Evolutionary conservation across 352 stramenopile species (phyloP).

Genomic region (Globisporangium camurandrum): DNA sequence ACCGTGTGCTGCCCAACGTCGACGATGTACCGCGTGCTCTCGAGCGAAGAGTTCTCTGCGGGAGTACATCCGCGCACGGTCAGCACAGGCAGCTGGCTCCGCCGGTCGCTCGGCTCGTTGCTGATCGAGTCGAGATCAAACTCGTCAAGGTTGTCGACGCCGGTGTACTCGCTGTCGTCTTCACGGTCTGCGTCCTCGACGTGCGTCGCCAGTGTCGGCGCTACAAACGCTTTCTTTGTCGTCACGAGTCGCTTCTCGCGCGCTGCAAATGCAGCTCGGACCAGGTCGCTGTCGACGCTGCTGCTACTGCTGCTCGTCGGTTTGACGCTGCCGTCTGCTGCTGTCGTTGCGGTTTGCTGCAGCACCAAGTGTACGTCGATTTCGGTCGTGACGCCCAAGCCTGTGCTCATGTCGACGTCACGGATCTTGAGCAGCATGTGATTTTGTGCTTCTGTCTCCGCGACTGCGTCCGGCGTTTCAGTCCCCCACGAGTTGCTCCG

Average conservation of each 20-base stretch:
- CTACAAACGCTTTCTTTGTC: conserved; percentile 32
- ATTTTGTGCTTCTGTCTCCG: conserved; percentile 37
- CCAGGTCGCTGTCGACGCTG: conserved; percentile 27
- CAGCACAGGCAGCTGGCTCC: conserved; percentile 52
- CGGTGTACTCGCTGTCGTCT: conserved; percentile 33
- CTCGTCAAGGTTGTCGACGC: conserved; percentile 71
- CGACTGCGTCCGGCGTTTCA: conserved; percentile 31
- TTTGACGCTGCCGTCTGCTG: neutral
- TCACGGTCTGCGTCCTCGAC: conserved; percentile 26
- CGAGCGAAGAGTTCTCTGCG: conserved; percentile 70
- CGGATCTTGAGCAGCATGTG: conserved; percentile 74
- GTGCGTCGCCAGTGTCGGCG: conserved; percentile 29
- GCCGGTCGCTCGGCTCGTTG: conserved; percentile 24
- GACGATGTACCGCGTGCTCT: conserved; percentile 80
- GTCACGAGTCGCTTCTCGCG: conserved; percentile 49
- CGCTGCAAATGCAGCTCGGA: conserved; percentile 55
- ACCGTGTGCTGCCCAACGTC: conserved; percentile 85
- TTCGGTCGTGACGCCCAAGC: conserved; percentile 44
- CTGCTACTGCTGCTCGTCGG: neutral
- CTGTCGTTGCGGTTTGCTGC: conserved; percentile 36
- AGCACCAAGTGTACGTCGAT: conserved; percentile 67
- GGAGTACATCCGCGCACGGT: conserved; percentile 75
- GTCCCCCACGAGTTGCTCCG: conserved; percentile 78
- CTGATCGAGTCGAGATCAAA: conserved; percentile 66
- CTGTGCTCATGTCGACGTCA: conserved; percentile 52